Percentiles rank a stretch among this genome's conserved stretches.
Evolutionary conservation across 1,284 basidiomycete genomes (phyloP).

Genomic region (Microbotryum intermedium): DNA sequence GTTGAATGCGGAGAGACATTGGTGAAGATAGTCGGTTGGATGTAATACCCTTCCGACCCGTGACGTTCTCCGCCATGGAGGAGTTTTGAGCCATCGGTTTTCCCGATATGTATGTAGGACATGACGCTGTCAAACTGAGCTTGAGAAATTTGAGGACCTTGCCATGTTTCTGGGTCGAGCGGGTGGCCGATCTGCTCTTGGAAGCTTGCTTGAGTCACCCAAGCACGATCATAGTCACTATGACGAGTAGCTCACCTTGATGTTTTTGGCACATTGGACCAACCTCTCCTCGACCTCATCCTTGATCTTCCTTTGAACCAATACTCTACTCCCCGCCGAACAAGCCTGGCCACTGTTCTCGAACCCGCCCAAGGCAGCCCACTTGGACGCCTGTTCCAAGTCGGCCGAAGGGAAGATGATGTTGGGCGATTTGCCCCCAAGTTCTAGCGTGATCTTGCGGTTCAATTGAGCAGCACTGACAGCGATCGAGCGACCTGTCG

Average conservation of each 20-base stretch:
- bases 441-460: constrained; percentile 37
- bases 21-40: constrained; percentile 73
- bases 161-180: constrained; percentile 58
- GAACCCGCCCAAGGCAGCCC: constrained; percentile 25
- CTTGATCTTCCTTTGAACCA: constrained; percentile 63
- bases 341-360: constrained; percentile 49
- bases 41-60: constrained; percentile 54
- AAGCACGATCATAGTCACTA: neutral
- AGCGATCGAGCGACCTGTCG: constrained; percentile 38
- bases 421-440: constrained; percentile 39
- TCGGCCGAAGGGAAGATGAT: constrained; percentile 29
- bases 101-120: constrained; percentile 77
- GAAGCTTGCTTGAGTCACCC: neutral
- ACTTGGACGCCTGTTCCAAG: constrained; percentile 27
- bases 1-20: constrained; percentile 38
- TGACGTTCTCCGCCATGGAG: constrained; percentile 64
- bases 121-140: constrained; percentile 57
- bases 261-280: constrained; percentile 48
- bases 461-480: constrained; percentile 37
- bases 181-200: constrained; percentile 54
- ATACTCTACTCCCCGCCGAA: constrained; percentile 76
- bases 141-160: constrained; percentile 78
- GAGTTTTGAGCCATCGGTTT: constrained; percentile 63
- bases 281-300: constrained; percentile 57
- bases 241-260: constrained; percentile 42